Evolutionary conservation across 495 filamentous ascomycete species (phyloP).

Genomic region (Tuber microsphaerosporum): DNA sequence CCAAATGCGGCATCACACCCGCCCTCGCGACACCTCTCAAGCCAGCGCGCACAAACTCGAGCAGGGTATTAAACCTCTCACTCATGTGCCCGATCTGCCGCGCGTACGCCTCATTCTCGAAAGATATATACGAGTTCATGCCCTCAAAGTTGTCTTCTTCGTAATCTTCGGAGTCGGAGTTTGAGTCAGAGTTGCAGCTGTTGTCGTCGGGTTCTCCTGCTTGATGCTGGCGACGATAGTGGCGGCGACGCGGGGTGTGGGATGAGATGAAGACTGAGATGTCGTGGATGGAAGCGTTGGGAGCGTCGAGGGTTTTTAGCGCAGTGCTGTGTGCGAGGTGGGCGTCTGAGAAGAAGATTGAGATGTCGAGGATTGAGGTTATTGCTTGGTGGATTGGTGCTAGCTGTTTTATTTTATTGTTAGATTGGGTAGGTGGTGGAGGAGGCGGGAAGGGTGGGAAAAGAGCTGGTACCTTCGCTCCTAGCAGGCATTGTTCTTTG

Average conservation of each 20-base stretch:
- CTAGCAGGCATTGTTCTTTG: slow-evolving; percentile 60
- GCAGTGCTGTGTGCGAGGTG: slow-evolving; percentile 41
- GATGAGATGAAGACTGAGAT: slow-evolving; percentile 36
- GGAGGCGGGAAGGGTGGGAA: slow-evolving; percentile 1
- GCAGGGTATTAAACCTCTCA: slow-evolving; percentile 48
- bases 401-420: slow-evolving; percentile 41
- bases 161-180: slow-evolving; percentile 38
- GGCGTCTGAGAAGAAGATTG: slow-evolving; percentile 49
- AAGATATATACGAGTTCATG: slow-evolving; percentile 44
- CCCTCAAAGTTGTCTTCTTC: slow-evolving; percentile 43
- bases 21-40: slow-evolving; percentile 55
- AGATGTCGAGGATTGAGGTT: slow-evolving; percentile 56
- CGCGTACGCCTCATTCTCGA: slow-evolving; percentile 42
- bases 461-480: slow-evolving; percentile 44
- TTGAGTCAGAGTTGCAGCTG: slow-evolving; percentile 11
- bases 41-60: slow-evolving; percentile 52
- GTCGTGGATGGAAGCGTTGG: slow-evolving; percentile 42
- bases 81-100: slow-evolving; percentile 46
- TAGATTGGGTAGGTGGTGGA: slow-evolving; percentile 7
- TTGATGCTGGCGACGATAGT: background rate
- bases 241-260: slow-evolving; percentile 27
- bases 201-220: background rate
- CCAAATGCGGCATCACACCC: slow-evolving; percentile 53
- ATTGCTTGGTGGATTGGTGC: slow-evolving; percentile 59
- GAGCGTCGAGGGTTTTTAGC: slow-evolving; percentile 42